Evolutionary conservation across 139 green algal species (phyloP).

Genomic region (Monoraphidium neglectum): DNA sequence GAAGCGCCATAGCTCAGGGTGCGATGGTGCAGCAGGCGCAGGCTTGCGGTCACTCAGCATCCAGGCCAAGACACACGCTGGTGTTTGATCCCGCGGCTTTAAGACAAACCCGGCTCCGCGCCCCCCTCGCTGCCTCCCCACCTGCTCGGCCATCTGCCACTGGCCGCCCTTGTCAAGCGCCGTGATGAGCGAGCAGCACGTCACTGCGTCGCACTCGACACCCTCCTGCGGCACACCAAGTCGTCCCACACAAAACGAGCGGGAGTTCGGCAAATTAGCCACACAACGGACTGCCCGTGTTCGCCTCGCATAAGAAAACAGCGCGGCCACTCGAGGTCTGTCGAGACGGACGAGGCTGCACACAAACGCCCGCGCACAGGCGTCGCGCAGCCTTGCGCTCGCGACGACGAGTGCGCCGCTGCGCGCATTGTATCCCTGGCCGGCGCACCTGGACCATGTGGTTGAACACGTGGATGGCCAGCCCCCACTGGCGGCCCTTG

Average conservation of each 20-base stretch:
- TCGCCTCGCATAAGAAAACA: too few relatives aligned
- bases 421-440: background rate
- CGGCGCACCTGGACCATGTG: slow-evolving; percentile 42
- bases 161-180: slow-evolving; percentile 87
- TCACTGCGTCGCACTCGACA: slow-evolving; percentile 85
- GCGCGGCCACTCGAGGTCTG: too few relatives aligned
- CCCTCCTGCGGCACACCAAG: slow-evolving; percentile 50
- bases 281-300: too few relatives aligned
- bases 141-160: slow-evolving; percentile 88
- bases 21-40: too few relatives aligned
- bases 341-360: slow-evolving; percentile 16
- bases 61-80: background rate
- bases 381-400: background rate
- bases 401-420: background rate
- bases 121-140: slow-evolving; percentile 15
- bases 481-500: slow-evolving; percentile 83
- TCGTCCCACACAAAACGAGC: too few relatives aligned
- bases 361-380: background rate
- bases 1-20: too few relatives aligned
- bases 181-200: slow-evolving; percentile 89
- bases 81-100: too few relatives aligned
- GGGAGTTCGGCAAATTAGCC: too few relatives aligned
- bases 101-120: background rate
- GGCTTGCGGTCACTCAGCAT: background rate
- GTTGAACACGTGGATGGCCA: slow-evolving; percentile 63